Evolutionary conservation across 2,329 filamentous ascomycete genomes (phyloP), one percentile per base, ranked within the genome.

Genomic region (Fusarium mexicanum): DNA sequence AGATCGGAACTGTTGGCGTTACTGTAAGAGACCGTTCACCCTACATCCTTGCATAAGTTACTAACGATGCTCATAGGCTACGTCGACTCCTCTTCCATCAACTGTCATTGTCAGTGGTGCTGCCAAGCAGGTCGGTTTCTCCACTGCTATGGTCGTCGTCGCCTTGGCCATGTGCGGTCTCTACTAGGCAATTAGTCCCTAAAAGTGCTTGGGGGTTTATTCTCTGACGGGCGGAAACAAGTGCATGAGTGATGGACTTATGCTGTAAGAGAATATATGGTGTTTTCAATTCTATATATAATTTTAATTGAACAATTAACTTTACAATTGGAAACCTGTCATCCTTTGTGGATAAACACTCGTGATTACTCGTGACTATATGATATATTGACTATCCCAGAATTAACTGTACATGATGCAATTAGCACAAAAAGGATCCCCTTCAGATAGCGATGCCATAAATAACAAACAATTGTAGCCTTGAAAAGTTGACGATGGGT

Each of bases 1-100:
- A 64, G n/a, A 17, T 74, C 20, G 71, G 72, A 22, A 74, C 71
- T 22, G 31, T 72, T 24, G 71, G 68, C 14, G 44, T 63, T 38
- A 72, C 63, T 47, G 72, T 74, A 47, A 69, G 54, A 33, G 20
- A 54, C 12, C 12, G 1, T 3, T 24, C 17, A 29, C 59, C 24
- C 29, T 6, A 46, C 16, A 40, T 33, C 13, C 41, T 12, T 72
- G 33, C 16, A 31, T 6, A 9, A 38, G 17, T 38, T 10, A n/a
- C 48, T 58, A 54, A 75, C 24, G 20, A 33, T 8, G 4, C 20
- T 7, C 9, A 5, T 26, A 74, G 62, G 47, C 62, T 12, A 64
- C 63, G 2, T 41, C 70, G 1, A 64, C 73, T 20, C 58, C 73
- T 10, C 16, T 26, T 4, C 73, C 73, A 3, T 68, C 73, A 6